Percentiles rank a stretch among this genome's conserved stretches.
phyloP scores from a whole-genome alignment of 176 grass and related monocot genomes.

The Cymbopogon citratus region DNA sequence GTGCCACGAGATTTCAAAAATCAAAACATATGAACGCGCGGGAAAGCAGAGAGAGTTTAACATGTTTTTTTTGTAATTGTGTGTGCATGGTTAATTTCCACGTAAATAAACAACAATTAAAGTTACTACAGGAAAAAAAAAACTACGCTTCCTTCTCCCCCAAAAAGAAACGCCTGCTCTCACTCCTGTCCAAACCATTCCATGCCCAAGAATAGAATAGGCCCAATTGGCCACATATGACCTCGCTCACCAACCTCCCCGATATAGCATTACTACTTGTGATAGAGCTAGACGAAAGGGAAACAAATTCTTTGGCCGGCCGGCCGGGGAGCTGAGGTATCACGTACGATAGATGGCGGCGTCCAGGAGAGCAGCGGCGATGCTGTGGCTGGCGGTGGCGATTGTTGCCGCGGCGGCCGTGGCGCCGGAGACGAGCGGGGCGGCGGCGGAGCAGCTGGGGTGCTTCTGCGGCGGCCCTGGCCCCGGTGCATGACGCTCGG shows the following conservation, averaged over 20 bases:
- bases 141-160: no score
- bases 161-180: not conserved
- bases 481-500: slow-evolving; percentile 12
- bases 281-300: not conserved
- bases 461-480: slow-evolving; percentile 40
- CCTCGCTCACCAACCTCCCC: no score
- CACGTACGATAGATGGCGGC: not conserved
- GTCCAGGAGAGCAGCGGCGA: not conserved
- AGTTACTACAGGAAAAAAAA: no score
- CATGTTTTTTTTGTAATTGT: no score
- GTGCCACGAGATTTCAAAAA: no score
- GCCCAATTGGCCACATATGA: not conserved
- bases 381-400: not conserved
- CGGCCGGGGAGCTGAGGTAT: not conserved
- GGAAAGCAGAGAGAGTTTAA: no score
- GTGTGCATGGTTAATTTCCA: no score
- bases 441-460: not conserved
- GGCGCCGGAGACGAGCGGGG: not conserved
- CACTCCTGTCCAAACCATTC: not conserved
- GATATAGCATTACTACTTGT: not conserved
- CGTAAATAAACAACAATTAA: no score
- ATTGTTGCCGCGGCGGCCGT: no score
- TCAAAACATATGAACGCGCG: no score
- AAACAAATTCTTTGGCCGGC: no score
- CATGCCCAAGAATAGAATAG: slow-evolving; percentile 16